Percentiles rank a stretch among this genome's conserved stretches.
These are phyloP conservation scores for Phytophthora pini DNA, from an alignment of 352 stramenopile genomes.

Conservation along the genomic window DNA sequence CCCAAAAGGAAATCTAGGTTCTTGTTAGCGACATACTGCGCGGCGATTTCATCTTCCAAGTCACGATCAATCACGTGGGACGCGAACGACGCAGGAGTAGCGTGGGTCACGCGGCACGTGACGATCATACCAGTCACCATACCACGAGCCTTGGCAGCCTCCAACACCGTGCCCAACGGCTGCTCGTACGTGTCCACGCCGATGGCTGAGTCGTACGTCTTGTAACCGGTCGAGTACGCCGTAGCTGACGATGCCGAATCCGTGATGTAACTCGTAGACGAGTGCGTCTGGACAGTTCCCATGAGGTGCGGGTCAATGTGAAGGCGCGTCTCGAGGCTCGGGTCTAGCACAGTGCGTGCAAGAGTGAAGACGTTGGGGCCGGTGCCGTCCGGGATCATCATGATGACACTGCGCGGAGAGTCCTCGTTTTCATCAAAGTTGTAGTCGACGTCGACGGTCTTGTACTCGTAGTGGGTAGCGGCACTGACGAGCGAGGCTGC, in stretches of 20 bases:
- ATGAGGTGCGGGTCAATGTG: slow-evolving; percentile 67
- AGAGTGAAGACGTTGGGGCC: slow-evolving; percentile 71
- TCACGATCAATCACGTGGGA: slow-evolving; percentile 61
- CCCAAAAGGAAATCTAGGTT: slow-evolving; percentile 73
- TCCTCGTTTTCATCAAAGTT: slow-evolving; percentile 56
- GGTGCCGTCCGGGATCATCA: slow-evolving; percentile 79
- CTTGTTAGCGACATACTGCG: slow-evolving; percentile 71
- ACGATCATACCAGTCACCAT: slow-evolving; percentile 79
- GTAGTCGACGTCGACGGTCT: slow-evolving; percentile 70
- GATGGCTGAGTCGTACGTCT: slow-evolving; percentile 70
- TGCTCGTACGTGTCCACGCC: slow-evolving; percentile 63
- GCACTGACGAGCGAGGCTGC: slow-evolving; percentile 36
- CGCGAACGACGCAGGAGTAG: slow-evolving; percentile 62
- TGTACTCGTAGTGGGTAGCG: slow-evolving; percentile 59
- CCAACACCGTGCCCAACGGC: slow-evolving; percentile 65
- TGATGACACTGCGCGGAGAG: slow-evolving; percentile 60
- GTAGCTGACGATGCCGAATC: slow-evolving; percentile 64
- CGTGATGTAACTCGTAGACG: slow-evolving; percentile 72
- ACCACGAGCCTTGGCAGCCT: slow-evolving; percentile 63
- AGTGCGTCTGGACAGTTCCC: slow-evolving; percentile 68
- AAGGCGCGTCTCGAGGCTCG: slow-evolving; percentile 55
- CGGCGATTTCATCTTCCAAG: slow-evolving; percentile 60
- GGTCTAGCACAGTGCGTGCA: slow-evolving; percentile 62
- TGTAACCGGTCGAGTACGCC: slow-evolving; percentile 67
- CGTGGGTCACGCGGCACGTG: slow-evolving; percentile 69